A percentile compares a stretch with the other conserved stretches of the same genome.
Evolutionary conservation across 164 flowering plant species (phyloP).

Genomic region (Kingdonia uniflora): DNA sequence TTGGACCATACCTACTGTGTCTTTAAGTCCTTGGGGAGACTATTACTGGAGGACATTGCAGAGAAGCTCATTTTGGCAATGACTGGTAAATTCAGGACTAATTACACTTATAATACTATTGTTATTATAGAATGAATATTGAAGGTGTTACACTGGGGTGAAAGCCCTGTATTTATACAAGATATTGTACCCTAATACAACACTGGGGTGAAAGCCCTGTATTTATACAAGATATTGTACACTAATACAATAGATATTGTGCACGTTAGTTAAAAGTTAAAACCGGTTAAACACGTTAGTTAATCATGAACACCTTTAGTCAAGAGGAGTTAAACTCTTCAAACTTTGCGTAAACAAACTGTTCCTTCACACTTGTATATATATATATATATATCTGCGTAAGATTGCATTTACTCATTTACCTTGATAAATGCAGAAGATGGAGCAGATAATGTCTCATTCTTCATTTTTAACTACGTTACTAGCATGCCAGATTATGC

Average conservation of each 20-base stretch:
- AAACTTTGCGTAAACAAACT: too few species aligned
- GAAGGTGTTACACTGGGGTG: too few species aligned
- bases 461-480: conserved; percentile 41
- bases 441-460: conserved; percentile 36
- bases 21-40: conserved; percentile 63
- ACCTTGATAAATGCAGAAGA: conserved; percentile 36
- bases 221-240: too few species aligned
- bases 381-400: background rate
- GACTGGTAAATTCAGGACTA: conserved; percentile 34
- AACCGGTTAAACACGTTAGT: too few species aligned
- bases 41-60: conserved; percentile 31
- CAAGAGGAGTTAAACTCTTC: too few species aligned
- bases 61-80: conserved; percentile 43
- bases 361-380: background rate
- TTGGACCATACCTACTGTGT: conserved; percentile 22
- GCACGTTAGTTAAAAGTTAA: too few species aligned
- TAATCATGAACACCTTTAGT: too few species aligned
- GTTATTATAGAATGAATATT: too few species aligned
- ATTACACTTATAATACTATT: background rate
- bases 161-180: too few species aligned
- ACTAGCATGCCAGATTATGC: conserved; percentile 50
- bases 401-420: background rate
- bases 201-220: too few species aligned
- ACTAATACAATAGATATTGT: too few species aligned
- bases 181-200: too few species aligned